Evolutionary conservation across 345 rosid genomes (phyloP).

Genomic region (Anastatica hierochuntica): DNA sequence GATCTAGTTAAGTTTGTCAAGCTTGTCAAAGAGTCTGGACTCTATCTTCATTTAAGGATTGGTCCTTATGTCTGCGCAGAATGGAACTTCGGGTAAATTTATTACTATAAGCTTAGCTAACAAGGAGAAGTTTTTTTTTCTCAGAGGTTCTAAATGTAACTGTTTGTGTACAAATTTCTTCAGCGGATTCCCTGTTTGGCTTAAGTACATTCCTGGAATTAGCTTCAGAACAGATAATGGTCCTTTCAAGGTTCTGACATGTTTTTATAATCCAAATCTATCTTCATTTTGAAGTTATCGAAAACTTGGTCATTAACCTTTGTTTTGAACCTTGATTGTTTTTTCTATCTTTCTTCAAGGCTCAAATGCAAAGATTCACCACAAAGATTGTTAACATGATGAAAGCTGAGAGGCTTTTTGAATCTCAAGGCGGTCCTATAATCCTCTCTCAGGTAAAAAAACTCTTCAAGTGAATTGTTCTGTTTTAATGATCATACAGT

Average conservation of each 20-base stretch:
- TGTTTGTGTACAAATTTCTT: constrained; percentile 14
- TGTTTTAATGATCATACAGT: not conserved
- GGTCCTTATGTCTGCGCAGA: constrained; percentile 99
- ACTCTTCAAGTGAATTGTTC: not conserved
- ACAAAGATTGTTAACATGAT: constrained; percentile 88
- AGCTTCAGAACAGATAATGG: constrained; percentile 88
- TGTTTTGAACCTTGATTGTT: not conserved
- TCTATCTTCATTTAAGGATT: constrained; percentile 85
- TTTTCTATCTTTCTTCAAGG: constrained; percentile 33
- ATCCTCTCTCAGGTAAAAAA: constrained; percentile 81
- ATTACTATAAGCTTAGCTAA: not conserved
- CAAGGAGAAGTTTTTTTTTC: too few relatives aligned
- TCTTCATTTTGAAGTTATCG: constrained; percentile 18
- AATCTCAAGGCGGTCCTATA: constrained; percentile 95
- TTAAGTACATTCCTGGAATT: constrained; percentile 88
- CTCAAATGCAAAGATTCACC: constrained; percentile 83
- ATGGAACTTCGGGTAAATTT: constrained; percentile 91
- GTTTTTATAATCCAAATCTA: constrained; percentile 7
- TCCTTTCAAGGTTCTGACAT: constrained; percentile 69
- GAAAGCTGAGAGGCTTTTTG: constrained; percentile 81
- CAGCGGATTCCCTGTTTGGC: constrained; percentile 99
- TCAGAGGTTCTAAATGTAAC: not conserved
- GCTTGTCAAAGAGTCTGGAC: constrained; percentile 75
- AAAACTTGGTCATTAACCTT: constrained; percentile 18
- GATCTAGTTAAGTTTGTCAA: constrained; percentile 86